A percentile compares a stretch with the other conserved stretches of the same genome.
phyloP scores from a whole-genome alignment of 208 protist genomes.

The Acanthamoeba triangularis region DNA sequence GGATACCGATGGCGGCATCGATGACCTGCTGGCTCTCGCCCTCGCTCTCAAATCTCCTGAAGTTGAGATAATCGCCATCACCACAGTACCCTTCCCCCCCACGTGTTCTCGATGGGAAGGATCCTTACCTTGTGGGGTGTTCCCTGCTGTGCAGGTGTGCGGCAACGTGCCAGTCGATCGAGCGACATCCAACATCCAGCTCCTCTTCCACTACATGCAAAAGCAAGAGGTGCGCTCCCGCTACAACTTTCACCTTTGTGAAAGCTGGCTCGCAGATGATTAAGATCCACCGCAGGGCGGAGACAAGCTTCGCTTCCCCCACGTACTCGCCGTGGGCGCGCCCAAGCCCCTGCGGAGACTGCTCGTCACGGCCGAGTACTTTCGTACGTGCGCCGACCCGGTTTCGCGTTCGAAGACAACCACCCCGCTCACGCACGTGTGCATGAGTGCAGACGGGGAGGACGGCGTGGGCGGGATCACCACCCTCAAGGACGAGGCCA shows the following conservation, averaged over 20 bases:
- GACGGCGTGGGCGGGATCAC: conserved; percentile 59
- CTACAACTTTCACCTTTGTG: no score
- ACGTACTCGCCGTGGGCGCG: neutral
- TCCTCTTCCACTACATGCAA: conserved; percentile 44
- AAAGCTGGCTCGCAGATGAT: no score
- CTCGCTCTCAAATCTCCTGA: conserved; percentile 3
- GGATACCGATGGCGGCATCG: conserved; percentile 38
- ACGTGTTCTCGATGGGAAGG: no score
- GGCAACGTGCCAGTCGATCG: conserved; percentile 29
- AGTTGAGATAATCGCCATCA: conserved; percentile 14
- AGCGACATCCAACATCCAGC: conserved; percentile 34
- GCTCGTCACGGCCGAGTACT: conserved; percentile 49
- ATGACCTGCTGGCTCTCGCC: conserved; percentile 31
- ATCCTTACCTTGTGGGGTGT: neutral
- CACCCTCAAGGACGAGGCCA: neutral
- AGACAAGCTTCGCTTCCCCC: conserved; percentile 15
- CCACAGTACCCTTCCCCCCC: neutral
- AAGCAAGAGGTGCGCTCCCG: neutral
- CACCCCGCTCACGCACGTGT: neutral
- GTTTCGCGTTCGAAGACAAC: neutral
- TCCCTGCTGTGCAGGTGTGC: neutral
- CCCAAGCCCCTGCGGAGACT: conserved; percentile 3
- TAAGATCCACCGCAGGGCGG: conserved; percentile 26
- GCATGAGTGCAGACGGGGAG: neutral
- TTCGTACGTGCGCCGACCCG: neutral